phyloP scores from a whole-genome alignment of 139 green algal genomes.

The Chlamydomonas sphaeroides region DNA sequence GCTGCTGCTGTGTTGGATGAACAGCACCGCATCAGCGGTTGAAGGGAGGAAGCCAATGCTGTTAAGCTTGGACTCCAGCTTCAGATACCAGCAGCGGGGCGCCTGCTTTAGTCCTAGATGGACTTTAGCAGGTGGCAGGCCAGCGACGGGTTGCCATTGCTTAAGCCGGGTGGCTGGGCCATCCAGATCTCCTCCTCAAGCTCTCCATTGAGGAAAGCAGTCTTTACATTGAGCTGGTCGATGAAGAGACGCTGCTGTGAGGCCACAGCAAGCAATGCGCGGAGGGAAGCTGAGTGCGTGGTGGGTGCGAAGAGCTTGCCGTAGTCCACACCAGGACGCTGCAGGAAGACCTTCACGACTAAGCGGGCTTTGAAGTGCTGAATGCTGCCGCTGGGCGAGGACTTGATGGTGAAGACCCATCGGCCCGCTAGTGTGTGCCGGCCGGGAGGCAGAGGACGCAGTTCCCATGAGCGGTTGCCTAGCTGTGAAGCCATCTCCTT shows the following conservation, averaged over 20 bases:
- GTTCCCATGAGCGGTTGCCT: neutral
- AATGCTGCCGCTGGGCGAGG: neutral
- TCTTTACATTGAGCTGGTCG: constrained; percentile 31
- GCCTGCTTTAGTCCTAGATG: constrained; percentile 61
- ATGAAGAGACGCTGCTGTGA: neutral
- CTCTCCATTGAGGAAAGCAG: constrained; percentile 46
- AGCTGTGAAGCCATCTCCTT: neutral
- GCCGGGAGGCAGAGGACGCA: neutral
- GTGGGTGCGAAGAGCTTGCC: constrained; percentile 20
- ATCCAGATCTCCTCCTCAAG: constrained; percentile 58
- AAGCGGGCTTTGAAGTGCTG: constrained; percentile 19
- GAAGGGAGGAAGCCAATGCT: constrained; percentile 41
- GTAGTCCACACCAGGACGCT: constrained; percentile 15
- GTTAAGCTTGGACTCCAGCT: constrained; percentile 30
- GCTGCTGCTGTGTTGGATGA: neutral
- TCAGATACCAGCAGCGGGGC: constrained; percentile 46
- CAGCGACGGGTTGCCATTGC: neutral
- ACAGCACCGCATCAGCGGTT: constrained; percentile 41
- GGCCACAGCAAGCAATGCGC: neutral
- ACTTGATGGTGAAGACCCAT: constrained; percentile 17
- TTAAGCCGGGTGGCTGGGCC: constrained; percentile 47
- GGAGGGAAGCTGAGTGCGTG: neutral
- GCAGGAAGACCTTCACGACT: constrained; percentile 4
- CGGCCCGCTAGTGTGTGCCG: neutral
- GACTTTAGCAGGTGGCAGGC: constrained; percentile 44